Percentiles rank a stretch among this genome's conserved stretches.
Evolutionary conservation across 495 filamentous ascomycete species (phyloP).

Genomic region (Penicillium ucsense): DNA sequence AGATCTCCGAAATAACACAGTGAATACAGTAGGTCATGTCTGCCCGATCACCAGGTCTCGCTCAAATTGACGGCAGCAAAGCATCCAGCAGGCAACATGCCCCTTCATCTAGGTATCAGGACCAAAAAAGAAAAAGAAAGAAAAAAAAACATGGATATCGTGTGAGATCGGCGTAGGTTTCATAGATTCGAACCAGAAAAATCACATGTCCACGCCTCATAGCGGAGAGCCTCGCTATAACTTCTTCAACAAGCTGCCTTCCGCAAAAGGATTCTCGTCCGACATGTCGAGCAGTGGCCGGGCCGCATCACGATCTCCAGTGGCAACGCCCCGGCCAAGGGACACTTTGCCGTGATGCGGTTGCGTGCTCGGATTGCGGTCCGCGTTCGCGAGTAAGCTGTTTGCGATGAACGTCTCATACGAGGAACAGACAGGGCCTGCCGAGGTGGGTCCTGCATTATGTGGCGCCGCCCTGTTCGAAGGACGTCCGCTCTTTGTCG

Average conservation of each 20-base stretch:
- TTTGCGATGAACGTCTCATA: constrained; percentile 25
- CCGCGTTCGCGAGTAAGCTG: constrained; percentile 26
- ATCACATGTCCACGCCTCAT: not conserved
- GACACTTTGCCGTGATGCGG: constrained; percentile 13
- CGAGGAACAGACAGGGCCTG: constrained; percentile 13
- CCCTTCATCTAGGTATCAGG: no score
- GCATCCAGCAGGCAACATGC: no score
- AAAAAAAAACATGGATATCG: no score
- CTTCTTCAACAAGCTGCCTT: constrained; percentile 43
- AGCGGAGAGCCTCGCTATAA: constrained; percentile 18
- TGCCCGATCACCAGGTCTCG: no score
- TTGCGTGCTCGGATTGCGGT: not conserved
- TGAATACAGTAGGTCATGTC: no score
- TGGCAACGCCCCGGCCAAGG: constrained; percentile 43
- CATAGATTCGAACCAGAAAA: no score
- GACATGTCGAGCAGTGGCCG: constrained; percentile 49
- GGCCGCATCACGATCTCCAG: constrained; percentile 39
- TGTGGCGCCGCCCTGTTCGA: constrained; percentile 3
- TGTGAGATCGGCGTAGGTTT: no score
- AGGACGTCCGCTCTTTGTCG: constrained; percentile 17
- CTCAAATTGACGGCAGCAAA: no score
- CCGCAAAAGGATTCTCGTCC: constrained; percentile 40
- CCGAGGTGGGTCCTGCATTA: constrained; percentile 8
- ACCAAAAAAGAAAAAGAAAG: no score
- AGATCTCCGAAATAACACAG: no score